Base-by-base conservation (phyloP, 306 rosid species). In the Fragaria vesca region DNA sequence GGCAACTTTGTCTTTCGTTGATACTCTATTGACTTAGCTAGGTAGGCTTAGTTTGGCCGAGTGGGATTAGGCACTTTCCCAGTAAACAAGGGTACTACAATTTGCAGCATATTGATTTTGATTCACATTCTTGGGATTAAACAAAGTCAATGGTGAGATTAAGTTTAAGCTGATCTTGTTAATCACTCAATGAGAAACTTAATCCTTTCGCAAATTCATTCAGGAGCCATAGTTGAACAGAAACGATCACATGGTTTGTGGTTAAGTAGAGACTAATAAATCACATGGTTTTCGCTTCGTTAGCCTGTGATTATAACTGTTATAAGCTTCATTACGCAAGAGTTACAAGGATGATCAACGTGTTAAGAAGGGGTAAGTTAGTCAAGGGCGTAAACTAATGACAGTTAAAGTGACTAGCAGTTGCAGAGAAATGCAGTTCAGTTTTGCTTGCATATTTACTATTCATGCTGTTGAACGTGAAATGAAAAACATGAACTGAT, bases 391-490 rank as follows among this genome's bases (percentile, higher is more conserved):
- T 62, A 63, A 45, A 26, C 52, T 6, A 6, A 24, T 21, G 72
- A 62, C 66, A 18, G 77, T 71, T 79, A 62, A 78, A 47, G 67
- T 15, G 73, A n/a, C 21, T 34, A 1, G 45, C 42, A 12, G 40
- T 34, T 9, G 32, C 67, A 12, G 40, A 26, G 67, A 26, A 5
- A 61, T 9, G 63, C 28, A 26, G 40, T 61, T 61, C 20, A 60
- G 66, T 26, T 60, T 10, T 12, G 36, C 20, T 42, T 17, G 16
- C 18, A 70, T 70, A 13, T 6, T 26, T 30, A 18, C 54, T 43
- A 12, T 6, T 12, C 54, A 5, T n/a, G 74, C 24, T 47, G 13
- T 70, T 52, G 6, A 32, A 34, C 63, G 75, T 72, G 32, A 72
- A 72, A 32, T 32, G 28, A 32, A 72, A 70, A 47, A 28, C 8